These are phyloP conservation scores for Cunninghamia lanceolata DNA, from an alignment of 75 land plant species.

Conservation along the genomic window DNA sequence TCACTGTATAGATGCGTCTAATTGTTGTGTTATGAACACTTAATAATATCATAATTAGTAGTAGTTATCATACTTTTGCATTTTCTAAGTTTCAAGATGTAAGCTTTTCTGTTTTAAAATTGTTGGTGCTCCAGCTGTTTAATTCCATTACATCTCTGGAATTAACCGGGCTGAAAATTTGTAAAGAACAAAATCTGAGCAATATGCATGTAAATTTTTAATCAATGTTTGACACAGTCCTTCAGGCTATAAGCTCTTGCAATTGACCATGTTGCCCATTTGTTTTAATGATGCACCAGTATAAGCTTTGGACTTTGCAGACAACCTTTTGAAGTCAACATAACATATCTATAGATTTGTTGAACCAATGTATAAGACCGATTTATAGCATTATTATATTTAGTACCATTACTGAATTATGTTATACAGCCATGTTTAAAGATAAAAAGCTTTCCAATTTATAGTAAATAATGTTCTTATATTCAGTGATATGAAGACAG, in stretches of 20 bases:
- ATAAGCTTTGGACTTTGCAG: not conserved
- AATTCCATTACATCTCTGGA: not conserved
- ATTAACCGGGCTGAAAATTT: not conserved
- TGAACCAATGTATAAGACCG: not conserved
- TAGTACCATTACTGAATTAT: not conserved
- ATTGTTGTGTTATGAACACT: not conserved
- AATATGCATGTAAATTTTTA: not conserved
- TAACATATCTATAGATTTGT: not conserved
- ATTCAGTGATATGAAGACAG: no score
- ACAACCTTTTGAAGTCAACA: not conserved
- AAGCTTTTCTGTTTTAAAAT: not conserved
- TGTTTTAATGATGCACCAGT: not conserved
- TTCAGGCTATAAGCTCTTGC: not conserved
- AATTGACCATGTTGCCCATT: not conserved
- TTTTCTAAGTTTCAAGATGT: not conserved
- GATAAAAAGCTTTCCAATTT: not conserved
- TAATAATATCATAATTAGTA: not conserved
- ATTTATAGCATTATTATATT: not conserved
- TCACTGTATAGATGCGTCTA: not conserved
- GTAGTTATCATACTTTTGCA: not conserved
- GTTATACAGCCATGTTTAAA: not conserved
- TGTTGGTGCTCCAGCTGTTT: not conserved
- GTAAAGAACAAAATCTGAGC: not conserved
- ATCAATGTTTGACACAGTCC: not conserved
- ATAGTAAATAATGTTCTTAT: not conserved